These are phyloP conservation scores for Venturia oleaginea DNA, from an alignment of 2,329 filamentous ascomycete genomes.

Conservation along the genomic window DNA sequence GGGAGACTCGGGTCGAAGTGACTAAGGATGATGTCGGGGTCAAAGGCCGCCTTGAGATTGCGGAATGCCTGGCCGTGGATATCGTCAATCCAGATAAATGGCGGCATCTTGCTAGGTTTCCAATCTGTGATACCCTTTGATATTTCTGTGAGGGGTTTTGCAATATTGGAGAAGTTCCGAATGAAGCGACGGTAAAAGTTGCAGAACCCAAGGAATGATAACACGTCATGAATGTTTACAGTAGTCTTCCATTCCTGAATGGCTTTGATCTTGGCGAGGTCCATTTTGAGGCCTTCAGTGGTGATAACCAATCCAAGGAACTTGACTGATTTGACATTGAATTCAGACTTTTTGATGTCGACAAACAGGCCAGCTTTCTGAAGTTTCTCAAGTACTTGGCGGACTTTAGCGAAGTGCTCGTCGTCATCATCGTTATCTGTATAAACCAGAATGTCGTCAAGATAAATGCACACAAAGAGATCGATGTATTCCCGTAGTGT, in stretches of 20 bases:
- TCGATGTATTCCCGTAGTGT: constrained; percentile 18
- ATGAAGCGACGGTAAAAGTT: constrained; percentile 26
- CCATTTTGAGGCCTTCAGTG: constrained; percentile 19
- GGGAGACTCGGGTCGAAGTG: constrained; percentile 17
- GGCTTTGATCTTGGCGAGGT: constrained; percentile 16
- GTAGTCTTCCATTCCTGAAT: constrained; percentile 18
- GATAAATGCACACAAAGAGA: constrained; percentile 18
- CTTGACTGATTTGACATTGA: constrained; percentile 22
- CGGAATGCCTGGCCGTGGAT: constrained; percentile 1
- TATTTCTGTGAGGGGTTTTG: constrained; percentile 16
- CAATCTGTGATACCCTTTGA: constrained; percentile 8
- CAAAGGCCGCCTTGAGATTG: constrained; percentile 16
- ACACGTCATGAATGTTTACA: constrained; percentile 13
- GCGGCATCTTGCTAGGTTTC: not conserved
- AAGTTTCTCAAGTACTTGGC: constrained; percentile 9
- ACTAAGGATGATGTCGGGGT: constrained; percentile 15
- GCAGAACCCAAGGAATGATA: constrained; percentile 23
- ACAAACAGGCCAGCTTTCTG: constrained; percentile 10
- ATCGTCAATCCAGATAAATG: not conserved
- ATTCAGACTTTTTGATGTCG: constrained; percentile 21
- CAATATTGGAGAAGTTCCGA: constrained; percentile 16
- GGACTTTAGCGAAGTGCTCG: constrained; percentile 3
- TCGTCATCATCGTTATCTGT: constrained; percentile 12
- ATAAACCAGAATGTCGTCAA: constrained; percentile 21
- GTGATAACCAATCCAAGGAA: constrained; percentile 21